phyloP scores from a whole-genome alignment of 257 asterid genomes.

The Dorcoceras hygrometricum region DNA sequence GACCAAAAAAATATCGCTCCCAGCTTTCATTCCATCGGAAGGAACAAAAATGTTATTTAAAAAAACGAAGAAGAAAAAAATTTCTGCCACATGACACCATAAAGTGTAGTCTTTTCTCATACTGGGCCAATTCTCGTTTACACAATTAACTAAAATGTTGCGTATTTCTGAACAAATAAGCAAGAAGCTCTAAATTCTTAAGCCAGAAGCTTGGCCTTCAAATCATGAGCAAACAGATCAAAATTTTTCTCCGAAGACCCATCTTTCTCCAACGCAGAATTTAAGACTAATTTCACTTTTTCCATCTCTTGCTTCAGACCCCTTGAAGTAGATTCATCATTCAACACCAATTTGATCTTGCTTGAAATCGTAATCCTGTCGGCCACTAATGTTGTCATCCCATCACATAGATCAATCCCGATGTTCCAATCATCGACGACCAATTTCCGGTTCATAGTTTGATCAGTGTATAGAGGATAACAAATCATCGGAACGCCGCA shows the following conservation, averaged over 20 bases:
- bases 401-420: conserved; percentile 50
- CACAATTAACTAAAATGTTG: too few relatives aligned
- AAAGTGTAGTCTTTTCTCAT: too few relatives aligned
- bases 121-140: too few relatives aligned
- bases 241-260: conserved; percentile 13
- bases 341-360: conserved; percentile 36
- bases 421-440: conserved; percentile 51
- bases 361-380: conserved; percentile 30
- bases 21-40: too few relatives aligned
- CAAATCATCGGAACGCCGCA: conserved; percentile 49
- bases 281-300: conserved; percentile 21
- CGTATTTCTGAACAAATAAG: too few relatives aligned
- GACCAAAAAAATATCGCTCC: too few relatives aligned
- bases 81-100: too few relatives aligned
- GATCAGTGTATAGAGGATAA: conserved; percentile 37
- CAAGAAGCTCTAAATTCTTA: conserved; percentile 1
- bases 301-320: conserved; percentile 19
- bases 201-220: conserved; percentile 28
- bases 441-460: conserved; percentile 37
- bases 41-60: too few relatives aligned
- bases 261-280: conserved; percentile 5
- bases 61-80: too few relatives aligned
- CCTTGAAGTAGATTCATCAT: conserved; percentile 16
- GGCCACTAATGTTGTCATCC: neutral
- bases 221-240: conserved; percentile 2